Evolutionary conservation across 1,284 basidiomycete genomes (phyloP).

Genomic region (Rugosomyces carneus): DNA sequence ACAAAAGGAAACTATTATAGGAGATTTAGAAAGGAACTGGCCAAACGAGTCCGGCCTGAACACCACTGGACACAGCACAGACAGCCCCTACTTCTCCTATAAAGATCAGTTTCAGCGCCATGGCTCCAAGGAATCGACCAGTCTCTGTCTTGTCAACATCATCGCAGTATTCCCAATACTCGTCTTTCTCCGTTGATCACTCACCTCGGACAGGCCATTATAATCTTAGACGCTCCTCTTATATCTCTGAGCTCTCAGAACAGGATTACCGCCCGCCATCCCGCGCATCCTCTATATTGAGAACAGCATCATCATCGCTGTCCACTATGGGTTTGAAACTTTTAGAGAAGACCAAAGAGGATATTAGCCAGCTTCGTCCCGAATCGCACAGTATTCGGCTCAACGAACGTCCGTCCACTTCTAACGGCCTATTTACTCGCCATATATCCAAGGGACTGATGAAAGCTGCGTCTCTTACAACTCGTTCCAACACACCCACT

Average conservation of each 20-base stretch:
- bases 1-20: too few species aligned
- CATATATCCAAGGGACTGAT: conserved; percentile 20
- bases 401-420: conserved; percentile 15
- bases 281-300: conserved; percentile 15
- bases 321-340: conserved; percentile 28
- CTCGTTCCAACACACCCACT: neutral
- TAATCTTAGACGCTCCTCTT: conserved; percentile 18
- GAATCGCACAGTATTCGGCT: conserved; percentile 1
- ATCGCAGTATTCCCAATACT: conserved; percentile 4
- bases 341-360: conserved; percentile 20
- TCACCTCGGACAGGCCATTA: conserved; percentile 17
- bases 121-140: conserved; percentile 13
- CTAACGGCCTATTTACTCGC: conserved; percentile 15
- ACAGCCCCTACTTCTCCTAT: conserved; percentile 4
- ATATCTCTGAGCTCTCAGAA: conserved; percentile 14
- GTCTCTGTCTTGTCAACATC: conserved; percentile 11
- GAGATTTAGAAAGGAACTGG: neutral
- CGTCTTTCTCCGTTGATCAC: conserved; percentile 12
- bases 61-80: neutral
- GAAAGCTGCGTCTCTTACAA: conserved; percentile 17
- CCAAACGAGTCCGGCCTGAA: neutral
- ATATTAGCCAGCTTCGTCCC: conserved; percentile 13
- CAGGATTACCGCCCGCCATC: conserved; percentile 5
- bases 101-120: conserved; percentile 13
- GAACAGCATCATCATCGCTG: conserved; percentile 20